Base-by-base conservation (phyloP, 306 rosid genomes). In the Lathyrus oleraceus region DNA sequence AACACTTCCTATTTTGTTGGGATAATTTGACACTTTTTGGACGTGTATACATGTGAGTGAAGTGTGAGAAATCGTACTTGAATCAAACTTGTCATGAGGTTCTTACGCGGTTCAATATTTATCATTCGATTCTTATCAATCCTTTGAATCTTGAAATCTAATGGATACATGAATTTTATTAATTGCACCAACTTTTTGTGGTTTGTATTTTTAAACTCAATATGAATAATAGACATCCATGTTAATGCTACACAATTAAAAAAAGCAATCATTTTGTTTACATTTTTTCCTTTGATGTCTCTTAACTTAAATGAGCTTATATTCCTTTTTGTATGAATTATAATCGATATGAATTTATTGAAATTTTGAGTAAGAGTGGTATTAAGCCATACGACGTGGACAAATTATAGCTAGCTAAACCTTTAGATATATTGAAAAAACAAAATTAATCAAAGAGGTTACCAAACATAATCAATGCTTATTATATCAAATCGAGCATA, bases 1-100 rank as follows among this genome's bases (percentile, higher is more conserved):
- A 67, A 74, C 38, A 58, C 70, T 72, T 66, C 78, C 70, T 49
- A 78, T 38, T 77, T 58, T 58, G 42, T 38, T 45, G 74, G 71
- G 74, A 65, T 12, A 64, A 19, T 8, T 16, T 10, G 7, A 56
- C 14, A 56, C 42, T 67, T 62, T 62, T 71, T 56, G 77, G 15
- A 77, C 65, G 48, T 19, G 70, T 69, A 61, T 59, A 67, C 62
- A 68, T 48, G 49, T 42, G 43, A 27, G 47, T 30, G 21, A 12
- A 60, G 54, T 38, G 65, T 35, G 38, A 32, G 38, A 6, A 47
- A 47, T 32, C 70, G 30, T 49, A 48, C 17, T 47, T 49, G 13
- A 39, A 23, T 48, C 23, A 59, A 67, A 75, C 57, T 75, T 45
- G 35, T 48, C 12, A 15, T 10, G 17, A n/a, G 39, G 4, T 20